Base-by-base conservation (phyloP, 345 rosid species). In the Citrus inodora region DNA sequence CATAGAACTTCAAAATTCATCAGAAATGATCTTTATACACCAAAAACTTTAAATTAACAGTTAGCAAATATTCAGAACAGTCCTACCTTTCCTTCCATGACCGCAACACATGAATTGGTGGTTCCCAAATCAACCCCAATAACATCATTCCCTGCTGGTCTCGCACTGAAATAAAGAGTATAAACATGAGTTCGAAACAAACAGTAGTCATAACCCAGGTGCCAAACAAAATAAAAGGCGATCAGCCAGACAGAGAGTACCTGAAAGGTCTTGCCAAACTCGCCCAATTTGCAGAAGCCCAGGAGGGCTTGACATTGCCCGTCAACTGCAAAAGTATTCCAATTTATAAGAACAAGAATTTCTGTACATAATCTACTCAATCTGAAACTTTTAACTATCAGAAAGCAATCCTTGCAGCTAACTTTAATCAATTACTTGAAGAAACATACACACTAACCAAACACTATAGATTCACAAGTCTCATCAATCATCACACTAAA, bases 121-220 rank as follows among this genome's bases (percentile, higher is more conserved):
- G 99, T 96, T 51, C 99, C 99, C 92, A 96, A 86, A 78, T 96
- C 98, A 78, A 96, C 92, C 79, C 98, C 99, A 19, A 96, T 92
- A 63, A 94, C 97, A 80, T 96, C 99, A 67, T 81, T 90, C 4
- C 97, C 98, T 7, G 88, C 90, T 30, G 99, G 92, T 82, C 86
- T 96, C 25, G 98, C 87, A 75, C 99, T 96, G 80, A 42, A 77
- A 14, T 17, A 48, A 27, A 0, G 22, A 67, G 63, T 30, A 5
- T 56, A 38, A 55, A 73, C 35, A 30, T 59, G 6, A 14, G 16
- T 21, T 46, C 46, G 27, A 35, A 19, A 22, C 35, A 64, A n/a
- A 42, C 14, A 42, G 1, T 58, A 69, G 35, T 27, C 55, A 64
- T 33, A 24, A 73, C 21, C 13, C 0, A 10, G n/a, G 17, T 64